Conservation (phyloP, 2,329 filamentous ascomycete genomes). For the Lojkania enalia region DNA sequence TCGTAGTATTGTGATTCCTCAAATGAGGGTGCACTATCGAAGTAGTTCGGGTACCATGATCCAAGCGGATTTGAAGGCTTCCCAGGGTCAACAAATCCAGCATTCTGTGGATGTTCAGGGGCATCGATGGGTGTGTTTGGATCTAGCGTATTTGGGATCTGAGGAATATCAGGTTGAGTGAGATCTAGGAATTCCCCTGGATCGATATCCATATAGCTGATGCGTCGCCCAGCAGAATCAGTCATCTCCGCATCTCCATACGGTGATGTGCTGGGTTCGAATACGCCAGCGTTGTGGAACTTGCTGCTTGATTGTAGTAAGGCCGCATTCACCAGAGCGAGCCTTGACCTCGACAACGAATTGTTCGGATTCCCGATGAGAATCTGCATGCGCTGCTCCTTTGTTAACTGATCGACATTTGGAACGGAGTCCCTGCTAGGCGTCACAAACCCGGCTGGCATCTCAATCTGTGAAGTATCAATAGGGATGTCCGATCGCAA, state of each 20-base stretch:
- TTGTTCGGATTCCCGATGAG: conserved; percentile 38
- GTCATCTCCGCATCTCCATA: conserved; percentile 20
- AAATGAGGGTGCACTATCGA: conserved; percentile 37
- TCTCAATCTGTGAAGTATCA: conserved; percentile 31
- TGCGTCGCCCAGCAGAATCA: conserved; percentile 32
- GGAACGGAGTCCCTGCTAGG: conserved; percentile 42
- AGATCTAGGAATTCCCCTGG: conserved; percentile 33
- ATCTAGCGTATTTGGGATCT: conserved; percentile 26
- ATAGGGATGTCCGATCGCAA: conserved; percentile 39
- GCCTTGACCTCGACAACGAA: conserved; percentile 28
- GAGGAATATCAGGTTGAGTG: conserved; percentile 31
- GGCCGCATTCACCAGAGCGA: conserved; percentile 38
- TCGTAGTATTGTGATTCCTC: conserved; percentile 44
- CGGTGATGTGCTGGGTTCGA: conserved; percentile 9
- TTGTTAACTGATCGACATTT: conserved; percentile 34
- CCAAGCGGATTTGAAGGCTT: conserved; percentile 32
- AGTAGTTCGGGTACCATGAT: conserved; percentile 41
- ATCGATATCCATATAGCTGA: conserved; percentile 46
- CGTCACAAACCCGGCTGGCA: conserved; percentile 39
- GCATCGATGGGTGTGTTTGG: conserved; percentile 22
- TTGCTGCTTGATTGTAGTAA: conserved; percentile 29
- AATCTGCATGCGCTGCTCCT: conserved; percentile 42
- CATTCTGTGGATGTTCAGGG: conserved; percentile 21
- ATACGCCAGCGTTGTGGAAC: conserved; percentile 21
- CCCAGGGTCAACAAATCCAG: conserved; percentile 30